A percentile compares a stretch with the other conserved stretches of the same genome.
Conservation (phyloP, 768 basidiomycete genomes). For the Termitomyces titanicus region DNA sequence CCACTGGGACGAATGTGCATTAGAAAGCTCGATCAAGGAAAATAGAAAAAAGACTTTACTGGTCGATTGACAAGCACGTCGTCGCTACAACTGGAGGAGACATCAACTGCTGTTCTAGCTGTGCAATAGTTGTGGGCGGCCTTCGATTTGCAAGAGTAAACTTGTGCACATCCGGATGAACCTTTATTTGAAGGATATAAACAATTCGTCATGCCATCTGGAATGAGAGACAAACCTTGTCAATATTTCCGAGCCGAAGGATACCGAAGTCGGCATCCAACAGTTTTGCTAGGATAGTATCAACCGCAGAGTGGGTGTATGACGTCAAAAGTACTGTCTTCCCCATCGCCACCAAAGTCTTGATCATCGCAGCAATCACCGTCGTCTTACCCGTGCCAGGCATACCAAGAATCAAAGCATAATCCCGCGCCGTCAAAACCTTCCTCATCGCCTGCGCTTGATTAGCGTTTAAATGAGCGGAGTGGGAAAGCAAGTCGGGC, state of each 20-base stretch:
- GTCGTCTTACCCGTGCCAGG: conserved; percentile 99
- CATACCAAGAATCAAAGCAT: conserved; percentile 93
- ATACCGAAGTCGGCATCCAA: conserved; percentile 64
- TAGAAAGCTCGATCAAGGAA: not conserved
- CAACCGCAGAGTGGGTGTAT: conserved; percentile 98
- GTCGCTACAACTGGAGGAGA: conserved; percentile 92
- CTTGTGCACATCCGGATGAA: conserved; percentile 76
- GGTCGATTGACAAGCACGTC: conserved; percentile 90
- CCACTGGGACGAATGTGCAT: conserved; percentile 43
- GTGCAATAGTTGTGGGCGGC: conserved; percentile 65
- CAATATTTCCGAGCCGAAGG: conserved; percentile 82
- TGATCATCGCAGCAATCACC: conserved; percentile 86
- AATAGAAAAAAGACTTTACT: conserved; percentile 53
- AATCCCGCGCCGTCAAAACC: conserved; percentile 79
- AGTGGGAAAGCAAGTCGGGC: conserved; percentile 23
- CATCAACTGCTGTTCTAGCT: conserved; percentile 81
- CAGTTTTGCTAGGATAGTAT: conserved; percentile 90
- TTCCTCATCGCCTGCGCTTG: conserved; percentile 72
- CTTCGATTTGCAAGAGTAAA: conserved; percentile 61
- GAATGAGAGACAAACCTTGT: conserved; percentile 61
- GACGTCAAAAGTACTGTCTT: conserved; percentile 88
- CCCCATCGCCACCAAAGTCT: conserved; percentile 69
- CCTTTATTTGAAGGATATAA: conserved; percentile 35
- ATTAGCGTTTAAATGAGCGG: conserved; percentile 56
- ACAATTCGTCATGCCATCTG: not conserved